Evolutionary conservation across 331 rosid genomes (phyloP), one percentile per base, ranked within the genome.

Genomic region (Malus hybrid): DNA sequence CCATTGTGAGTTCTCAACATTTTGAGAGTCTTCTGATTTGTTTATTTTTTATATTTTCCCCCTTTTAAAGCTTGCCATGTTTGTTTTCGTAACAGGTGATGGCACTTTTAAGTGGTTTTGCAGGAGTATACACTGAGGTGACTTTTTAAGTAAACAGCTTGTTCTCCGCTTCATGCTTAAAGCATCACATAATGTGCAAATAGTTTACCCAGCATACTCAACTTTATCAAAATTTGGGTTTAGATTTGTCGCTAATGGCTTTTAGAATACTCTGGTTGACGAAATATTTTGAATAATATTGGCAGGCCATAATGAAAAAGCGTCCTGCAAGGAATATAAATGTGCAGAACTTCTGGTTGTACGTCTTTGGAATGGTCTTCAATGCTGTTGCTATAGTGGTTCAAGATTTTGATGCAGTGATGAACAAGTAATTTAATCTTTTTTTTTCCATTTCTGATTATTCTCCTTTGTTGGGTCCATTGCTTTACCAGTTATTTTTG

Each of bases 281-380:
- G 68, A 42, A 69, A 59, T 61, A 13, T 64, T 80, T 46, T 27
- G 34, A 73, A 8, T 62, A 52, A 59, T 73, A 78, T 75, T 86
- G 71, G 84, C 92, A 94, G 97, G 97, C 96, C 65, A 91, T 91
- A 76, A 90, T 91, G 19, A 94, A 94, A 84, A 94, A 87, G 90
- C 95, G 93, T 56, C 98, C 98, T 77, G 87, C 96, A 61, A 85
- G 95, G 83, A 92, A 90, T 78, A 87, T 94, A 80, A 94, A 90
- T 84, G 98, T 91, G 77, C 98, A 94, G 77, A 91, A 94, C 84
- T 94, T 94, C 85, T 94, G 97, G 98, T 78, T 94, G 87, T 94
- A 93, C 59, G 76, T 91, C 67, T 91, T 91, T 73, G 96, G 98
- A 71, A 91, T 94, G 98, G 81, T 81, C 66, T 94, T 90, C 97